Evolutionary conservation across 1,284 basidiomycete genomes (phyloP).

Genomic region (Austroboletus novae-zelandiae): DNA sequence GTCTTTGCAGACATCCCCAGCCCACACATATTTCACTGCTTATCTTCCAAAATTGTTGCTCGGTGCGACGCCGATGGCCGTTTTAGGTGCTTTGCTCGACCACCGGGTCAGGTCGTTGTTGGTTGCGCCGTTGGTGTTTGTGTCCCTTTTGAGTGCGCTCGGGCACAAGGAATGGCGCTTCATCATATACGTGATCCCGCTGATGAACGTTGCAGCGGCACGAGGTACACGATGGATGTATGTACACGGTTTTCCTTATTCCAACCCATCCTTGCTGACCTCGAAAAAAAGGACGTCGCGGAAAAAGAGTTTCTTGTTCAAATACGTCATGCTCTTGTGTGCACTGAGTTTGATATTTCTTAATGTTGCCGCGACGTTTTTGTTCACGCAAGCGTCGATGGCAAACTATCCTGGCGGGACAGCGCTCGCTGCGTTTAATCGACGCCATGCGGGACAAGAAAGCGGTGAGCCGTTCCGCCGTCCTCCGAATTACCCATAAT

Average conservation of each 20-base stretch:
- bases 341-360: slow-evolving; percentile 46
- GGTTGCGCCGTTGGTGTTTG: slow-evolving; percentile 53
- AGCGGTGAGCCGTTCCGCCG: slow-evolving; percentile 28
- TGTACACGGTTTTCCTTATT: slow-evolving; percentile 28
- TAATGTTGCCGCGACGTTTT: slow-evolving; percentile 52
- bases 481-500: too few relatives aligned
- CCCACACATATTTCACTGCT: slow-evolving; percentile 66
- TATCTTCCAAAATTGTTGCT: slow-evolving; percentile 82
- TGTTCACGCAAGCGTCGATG: slow-evolving; percentile 60
- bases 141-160: slow-evolving; percentile 70
- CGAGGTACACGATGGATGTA: slow-evolving; percentile 62
- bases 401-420: slow-evolving; percentile 90
- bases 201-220: slow-evolving; percentile 80
- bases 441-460: slow-evolving; percentile 36
- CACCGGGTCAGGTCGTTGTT: slow-evolving; percentile 49
- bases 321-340: slow-evolving; percentile 42
- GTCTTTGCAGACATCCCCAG: slow-evolving; percentile 64
- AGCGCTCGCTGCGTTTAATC: slow-evolving; percentile 67
- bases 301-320: slow-evolving; percentile 44
- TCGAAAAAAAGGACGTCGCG: slow-evolving; percentile 37
- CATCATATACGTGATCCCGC: slow-evolving; percentile 82
- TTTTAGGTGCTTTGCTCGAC: slow-evolving; percentile 51
- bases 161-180: slow-evolving; percentile 98
- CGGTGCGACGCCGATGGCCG: slow-evolving; percentile 60
- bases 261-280: neutral